Evolutionary conservation across 495 filamentous ascomycete species (phyloP).

Genomic region (Neurospora sp.): DNA sequence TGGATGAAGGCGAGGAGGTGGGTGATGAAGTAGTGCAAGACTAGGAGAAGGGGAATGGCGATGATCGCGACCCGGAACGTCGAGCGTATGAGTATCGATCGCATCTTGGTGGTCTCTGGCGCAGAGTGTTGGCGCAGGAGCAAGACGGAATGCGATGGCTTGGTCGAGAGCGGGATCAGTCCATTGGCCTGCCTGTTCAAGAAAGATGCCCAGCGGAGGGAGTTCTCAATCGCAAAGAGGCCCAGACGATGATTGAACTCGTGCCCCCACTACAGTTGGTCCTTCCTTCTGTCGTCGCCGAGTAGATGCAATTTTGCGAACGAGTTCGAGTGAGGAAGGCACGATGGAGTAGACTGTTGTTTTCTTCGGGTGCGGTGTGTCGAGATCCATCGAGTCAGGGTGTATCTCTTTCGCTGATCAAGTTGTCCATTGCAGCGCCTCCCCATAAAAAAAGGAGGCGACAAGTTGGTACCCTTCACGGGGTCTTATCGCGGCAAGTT

Average conservation of each 20-base stretch:
- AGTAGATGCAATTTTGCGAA: background rate
- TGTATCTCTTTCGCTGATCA: background rate
- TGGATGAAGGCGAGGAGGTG: constrained; percentile 14
- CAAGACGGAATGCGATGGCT: background rate
- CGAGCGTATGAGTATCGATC: background rate
- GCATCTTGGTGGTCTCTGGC: background rate
- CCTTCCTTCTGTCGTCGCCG: background rate
- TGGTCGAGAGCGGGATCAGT: background rate
- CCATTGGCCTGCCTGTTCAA: background rate
- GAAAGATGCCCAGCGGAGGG: background rate
- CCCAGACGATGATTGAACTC: background rate
- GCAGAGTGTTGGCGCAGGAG: background rate
- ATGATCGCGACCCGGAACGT: constrained; percentile 9
- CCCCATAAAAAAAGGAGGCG: background rate
- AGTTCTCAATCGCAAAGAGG: background rate
- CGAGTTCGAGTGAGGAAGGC: background rate
- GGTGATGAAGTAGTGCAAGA: constrained; percentile 6
- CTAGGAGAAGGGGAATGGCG: constrained; percentile 3
- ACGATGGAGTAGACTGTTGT: background rate
- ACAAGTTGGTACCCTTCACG: no score
- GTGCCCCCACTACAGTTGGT: background rate
- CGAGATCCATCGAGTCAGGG: background rate
- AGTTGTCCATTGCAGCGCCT: background rate
- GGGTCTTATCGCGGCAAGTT: no score
- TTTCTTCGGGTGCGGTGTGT: background rate